Evolutionary conservation across 169 alveolate species (phyloP).

Genomic region (Sarcocystis neurona): DNA sequence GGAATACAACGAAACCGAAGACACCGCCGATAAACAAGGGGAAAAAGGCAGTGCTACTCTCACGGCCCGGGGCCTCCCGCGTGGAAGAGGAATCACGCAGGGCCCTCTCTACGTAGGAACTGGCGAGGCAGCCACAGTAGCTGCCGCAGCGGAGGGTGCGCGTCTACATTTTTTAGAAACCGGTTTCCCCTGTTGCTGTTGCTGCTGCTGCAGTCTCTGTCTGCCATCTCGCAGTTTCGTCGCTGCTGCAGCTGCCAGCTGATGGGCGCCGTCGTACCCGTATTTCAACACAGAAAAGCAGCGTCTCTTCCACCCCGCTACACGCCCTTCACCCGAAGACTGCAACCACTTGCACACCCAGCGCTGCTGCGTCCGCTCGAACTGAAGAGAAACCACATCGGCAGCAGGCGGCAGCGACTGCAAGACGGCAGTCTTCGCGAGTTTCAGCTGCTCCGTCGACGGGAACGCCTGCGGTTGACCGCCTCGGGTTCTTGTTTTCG

Average conservation of each 20-base stretch:
- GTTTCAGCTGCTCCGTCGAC: neutral
- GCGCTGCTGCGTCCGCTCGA: slow-evolving; percentile 62
- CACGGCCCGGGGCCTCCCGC: no score
- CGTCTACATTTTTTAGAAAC: no score
- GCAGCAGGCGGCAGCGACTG: slow-evolving; percentile 48
- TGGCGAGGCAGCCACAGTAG: no score
- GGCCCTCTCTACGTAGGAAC: no score
- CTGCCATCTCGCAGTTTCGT: slow-evolving; percentile 61
- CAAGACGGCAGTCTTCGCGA: slow-evolving; percentile 21
- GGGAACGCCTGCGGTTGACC: no score
- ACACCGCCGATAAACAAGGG: no score
- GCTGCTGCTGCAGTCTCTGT: neutral
- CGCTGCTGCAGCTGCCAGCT: slow-evolving; percentile 65
- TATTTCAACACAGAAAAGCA: slow-evolving; percentile 62
- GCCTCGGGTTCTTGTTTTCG: no score
- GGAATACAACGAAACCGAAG: no score
- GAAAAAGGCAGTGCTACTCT: no score
- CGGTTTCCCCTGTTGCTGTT: no score
- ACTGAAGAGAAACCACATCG: slow-evolving; percentile 62
- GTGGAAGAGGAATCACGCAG: no score
- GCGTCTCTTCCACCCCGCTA: slow-evolving; percentile 50
- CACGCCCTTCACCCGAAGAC: slow-evolving; percentile 22
- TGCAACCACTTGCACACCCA: slow-evolving; percentile 67
- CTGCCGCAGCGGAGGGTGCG: no score
- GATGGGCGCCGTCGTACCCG: slow-evolving; percentile 64